Percentiles rank a stretch among this genome's conserved stretches.
phyloP scores from a whole-genome alignment of 306 rosid species.

The Begonia fuchsioides region DNA sequence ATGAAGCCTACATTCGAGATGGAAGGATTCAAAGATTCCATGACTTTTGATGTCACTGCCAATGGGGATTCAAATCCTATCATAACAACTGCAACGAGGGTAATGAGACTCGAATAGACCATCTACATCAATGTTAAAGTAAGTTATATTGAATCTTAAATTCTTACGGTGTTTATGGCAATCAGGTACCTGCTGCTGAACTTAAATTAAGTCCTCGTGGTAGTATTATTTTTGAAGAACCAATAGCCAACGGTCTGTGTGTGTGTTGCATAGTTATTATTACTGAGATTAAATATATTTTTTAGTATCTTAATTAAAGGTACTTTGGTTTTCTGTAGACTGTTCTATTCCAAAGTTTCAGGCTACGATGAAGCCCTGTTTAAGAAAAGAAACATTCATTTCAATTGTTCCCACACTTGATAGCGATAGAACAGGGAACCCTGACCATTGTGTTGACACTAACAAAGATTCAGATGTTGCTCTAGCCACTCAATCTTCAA shows the following conservation, averaged over 20 bases:
- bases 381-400: constrained; percentile 17
- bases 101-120: constrained; percentile 12
- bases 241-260: constrained; percentile 26
- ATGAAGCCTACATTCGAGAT: constrained; percentile 3
- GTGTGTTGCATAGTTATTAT: constrained; percentile 4
- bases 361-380: constrained; percentile 47
- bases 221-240: constrained; percentile 23
- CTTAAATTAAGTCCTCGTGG: constrained; percentile 34
- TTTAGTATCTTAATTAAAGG: constrained; percentile 7
- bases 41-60: constrained; percentile 9
- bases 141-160: constrained; percentile 6
- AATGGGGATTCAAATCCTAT: constrained; percentile 17
- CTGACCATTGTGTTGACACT: too few relatives aligned
- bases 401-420: constrained; percentile 18
- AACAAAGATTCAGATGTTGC: too few relatives aligned
- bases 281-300: constrained; percentile 1
- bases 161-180: constrained; percentile 8
- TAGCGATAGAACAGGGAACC: background rate
- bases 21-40: constrained; percentile 20
- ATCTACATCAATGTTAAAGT: background rate
- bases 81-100: constrained; percentile 8
- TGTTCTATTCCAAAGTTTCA: constrained; percentile 17
- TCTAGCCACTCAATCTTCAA: too few relatives aligned
- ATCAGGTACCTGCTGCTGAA: constrained; percentile 24
- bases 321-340: constrained; percentile 14